A percentile compares a stretch with the other conserved stretches of the same genome.
phyloP scores from a whole-genome alignment of 2,329 filamentous ascomycete species.

The Beauveria australis region DNA sequence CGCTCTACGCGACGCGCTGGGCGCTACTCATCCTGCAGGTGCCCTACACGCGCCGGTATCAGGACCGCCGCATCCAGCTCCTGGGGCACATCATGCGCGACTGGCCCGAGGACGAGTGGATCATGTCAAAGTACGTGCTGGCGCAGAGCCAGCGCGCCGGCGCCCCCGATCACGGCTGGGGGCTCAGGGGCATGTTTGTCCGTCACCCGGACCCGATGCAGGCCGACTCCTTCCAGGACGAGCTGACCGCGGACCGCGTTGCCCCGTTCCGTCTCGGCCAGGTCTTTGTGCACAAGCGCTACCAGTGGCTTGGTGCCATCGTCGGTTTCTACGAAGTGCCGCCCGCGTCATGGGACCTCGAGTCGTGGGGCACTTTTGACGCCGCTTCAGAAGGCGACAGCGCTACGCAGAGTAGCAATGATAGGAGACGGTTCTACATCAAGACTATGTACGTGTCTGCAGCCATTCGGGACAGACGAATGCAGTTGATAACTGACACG shows the following conservation, averaged over 20 bases:
- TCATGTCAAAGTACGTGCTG: constrained; percentile 62
- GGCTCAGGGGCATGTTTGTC: constrained; percentile 17
- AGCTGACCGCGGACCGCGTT: constrained; percentile 14
- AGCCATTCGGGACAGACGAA: background rate
- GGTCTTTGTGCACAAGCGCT: constrained; percentile 74
- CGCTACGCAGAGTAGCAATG: constrained; percentile 23
- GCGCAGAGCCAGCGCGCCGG: constrained; percentile 43
- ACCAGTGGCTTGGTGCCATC: constrained; percentile 71
- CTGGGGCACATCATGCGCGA: constrained; percentile 27
- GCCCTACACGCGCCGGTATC: constrained; percentile 41
- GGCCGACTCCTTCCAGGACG: constrained; percentile 28
- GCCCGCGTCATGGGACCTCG: background rate
- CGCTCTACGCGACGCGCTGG: constrained; percentile 70
- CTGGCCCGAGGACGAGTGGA: constrained; percentile 57
- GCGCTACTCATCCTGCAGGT: constrained; percentile 50
- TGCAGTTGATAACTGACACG: background rate
- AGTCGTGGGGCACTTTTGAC: background rate
- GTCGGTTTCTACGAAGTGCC: constrained; percentile 50
- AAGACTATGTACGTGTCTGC: constrained; percentile 66
- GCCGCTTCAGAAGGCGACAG: background rate
- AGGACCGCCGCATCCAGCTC: constrained; percentile 56
- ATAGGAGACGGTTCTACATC: constrained; percentile 63
- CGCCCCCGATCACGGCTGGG: background rate
- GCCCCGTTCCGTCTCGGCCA: constrained; percentile 63
- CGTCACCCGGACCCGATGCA: constrained; percentile 31